phyloP scores from a whole-genome alignment of 257 asterid species.

The Forsythia suspensa region DNA sequence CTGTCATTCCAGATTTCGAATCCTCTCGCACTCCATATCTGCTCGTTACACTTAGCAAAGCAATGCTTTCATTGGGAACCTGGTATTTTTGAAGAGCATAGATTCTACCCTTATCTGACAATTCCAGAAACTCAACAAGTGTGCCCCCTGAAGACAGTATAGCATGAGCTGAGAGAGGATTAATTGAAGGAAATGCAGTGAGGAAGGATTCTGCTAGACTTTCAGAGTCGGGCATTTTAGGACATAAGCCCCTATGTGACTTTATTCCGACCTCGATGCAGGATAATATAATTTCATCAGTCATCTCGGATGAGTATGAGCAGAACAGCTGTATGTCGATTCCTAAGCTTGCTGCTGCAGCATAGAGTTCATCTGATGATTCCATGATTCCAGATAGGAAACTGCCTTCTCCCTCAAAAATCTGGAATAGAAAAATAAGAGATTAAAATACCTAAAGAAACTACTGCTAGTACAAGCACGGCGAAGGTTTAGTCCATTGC shows the following conservation, averaged over 20 bases:
- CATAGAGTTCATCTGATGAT: slow-evolving; percentile 92
- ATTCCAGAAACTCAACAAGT: slow-evolving; percentile 68
- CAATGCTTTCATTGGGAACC: slow-evolving; percentile 73
- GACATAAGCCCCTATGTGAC: slow-evolving; percentile 52
- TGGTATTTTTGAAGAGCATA: slow-evolving; percentile 57
- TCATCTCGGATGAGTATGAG: slow-evolving; percentile 77
- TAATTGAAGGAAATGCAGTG: slow-evolving; percentile 83
- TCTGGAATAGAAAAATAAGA: slow-evolving; percentile 42
- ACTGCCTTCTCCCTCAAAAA: slow-evolving; percentile 83
- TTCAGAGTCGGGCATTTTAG: slow-evolving; percentile 77
- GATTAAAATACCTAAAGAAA: slow-evolving; percentile 13
- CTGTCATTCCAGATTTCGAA: slow-evolving; percentile 85
- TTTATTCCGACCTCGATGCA: slow-evolving; percentile 64
- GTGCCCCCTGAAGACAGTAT: slow-evolving; percentile 68
- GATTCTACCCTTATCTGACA: slow-evolving; percentile 49
- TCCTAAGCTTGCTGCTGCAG: slow-evolving; percentile 95
- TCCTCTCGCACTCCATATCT: slow-evolving; percentile 88
- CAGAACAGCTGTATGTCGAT: slow-evolving; percentile 76
- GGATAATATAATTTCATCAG: slow-evolving; percentile 77
- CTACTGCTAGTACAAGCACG: slow-evolving; percentile 6
- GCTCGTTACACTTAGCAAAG: slow-evolving; percentile 58
- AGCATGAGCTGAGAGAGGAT: slow-evolving; percentile 92
- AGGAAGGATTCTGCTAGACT: slow-evolving; percentile 90
- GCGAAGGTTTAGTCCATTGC: slow-evolving; percentile 16
- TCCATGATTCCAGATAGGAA: slow-evolving; percentile 76